These are phyloP conservation scores for Stemphylium beticola DNA, from an alignment of 2,329 filamentous ascomycete genomes.

Conservation along the genomic window DNA sequence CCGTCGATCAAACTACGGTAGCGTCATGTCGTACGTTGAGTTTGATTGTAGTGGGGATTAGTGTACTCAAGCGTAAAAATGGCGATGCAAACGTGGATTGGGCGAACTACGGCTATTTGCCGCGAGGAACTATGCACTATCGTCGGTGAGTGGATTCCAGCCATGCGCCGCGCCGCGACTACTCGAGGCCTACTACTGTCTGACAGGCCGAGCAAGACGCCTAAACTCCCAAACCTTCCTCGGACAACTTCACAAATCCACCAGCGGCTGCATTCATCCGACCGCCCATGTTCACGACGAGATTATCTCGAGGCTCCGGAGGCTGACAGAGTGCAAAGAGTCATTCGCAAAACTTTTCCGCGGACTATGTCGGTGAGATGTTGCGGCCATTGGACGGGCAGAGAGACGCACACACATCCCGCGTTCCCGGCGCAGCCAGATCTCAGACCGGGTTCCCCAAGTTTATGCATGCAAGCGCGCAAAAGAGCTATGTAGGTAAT, in stretches of 20 bases:
- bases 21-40: neutral
- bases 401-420: constrained; percentile 20
- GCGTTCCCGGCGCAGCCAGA: constrained; percentile 13
- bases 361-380: constrained; percentile 5
- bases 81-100: constrained; percentile 1
- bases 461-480: constrained; percentile 8
- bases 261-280: constrained; percentile 1
- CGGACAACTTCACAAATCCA: neutral
- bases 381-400: constrained; percentile 6
- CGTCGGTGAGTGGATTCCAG: constrained; percentile 6
- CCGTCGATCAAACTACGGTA: neutral
- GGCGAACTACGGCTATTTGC: constrained; percentile 6
- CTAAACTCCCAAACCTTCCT: neutral
- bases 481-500: constrained; percentile 1
- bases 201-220: constrained; percentile 14
- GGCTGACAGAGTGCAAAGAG: constrained; percentile 4
- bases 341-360: constrained; percentile 12
- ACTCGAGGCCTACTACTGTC: constrained; percentile 11
- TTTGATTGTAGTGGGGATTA: neutral
- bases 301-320: neutral
- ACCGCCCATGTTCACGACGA: neutral
- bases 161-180: constrained; percentile 5
- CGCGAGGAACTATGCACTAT: constrained; percentile 8
- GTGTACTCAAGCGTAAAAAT: neutral
- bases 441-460: constrained; percentile 19